These are phyloP conservation scores for Penicillium sp. DNA, from an alignment of 2,329 filamentous ascomycete species.

Conservation along the genomic window DNA sequence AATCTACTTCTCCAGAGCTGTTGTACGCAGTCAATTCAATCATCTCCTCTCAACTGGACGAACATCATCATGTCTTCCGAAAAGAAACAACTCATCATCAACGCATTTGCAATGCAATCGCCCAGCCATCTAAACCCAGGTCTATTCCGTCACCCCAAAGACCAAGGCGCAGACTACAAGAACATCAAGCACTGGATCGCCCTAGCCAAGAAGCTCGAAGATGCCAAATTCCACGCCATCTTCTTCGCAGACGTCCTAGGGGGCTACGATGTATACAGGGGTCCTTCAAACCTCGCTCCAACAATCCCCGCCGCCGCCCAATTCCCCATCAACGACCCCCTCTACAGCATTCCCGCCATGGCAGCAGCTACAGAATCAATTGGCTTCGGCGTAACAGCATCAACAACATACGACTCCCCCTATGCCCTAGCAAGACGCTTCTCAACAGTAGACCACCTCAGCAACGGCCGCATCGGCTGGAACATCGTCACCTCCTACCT, in stretches of 20 bases:
- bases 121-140: slow-evolving; percentile 43
- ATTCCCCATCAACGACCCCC: slow-evolving; percentile 39
- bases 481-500: slow-evolving; percentile 46
- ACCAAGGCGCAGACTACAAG: slow-evolving; percentile 35
- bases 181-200: slow-evolving; percentile 42
- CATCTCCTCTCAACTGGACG: too few species aligned
- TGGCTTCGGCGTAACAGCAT: slow-evolving; percentile 47
- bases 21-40: not conserved
- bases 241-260: slow-evolving; percentile 47
- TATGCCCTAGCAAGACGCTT: slow-evolving; percentile 49
- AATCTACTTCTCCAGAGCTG: not conserved
- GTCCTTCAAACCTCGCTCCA: slow-evolving; percentile 33
- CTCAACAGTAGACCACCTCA: slow-evolving; percentile 48
- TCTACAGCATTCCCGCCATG: slow-evolving; percentile 40
- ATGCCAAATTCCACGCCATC: slow-evolving; percentile 44
- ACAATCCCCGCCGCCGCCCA: slow-evolving; percentile 36
- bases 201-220: slow-evolving; percentile 42
- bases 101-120: slow-evolving; percentile 43
- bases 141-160: slow-evolving; percentile 29
- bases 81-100: slow-evolving; percentile 39
- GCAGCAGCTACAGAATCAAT: slow-evolving; percentile 41
- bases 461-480: slow-evolving; percentile 45
- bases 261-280: slow-evolving; percentile 42
- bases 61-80: slow-evolving; percentile 3
- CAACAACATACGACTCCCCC: slow-evolving; percentile 48